Percentiles rank a stretch among this genome's conserved stretches.
Conservation (phyloP, 2,329 filamentous ascomycete genomes). For the Tympanopsis confertula region DNA sequence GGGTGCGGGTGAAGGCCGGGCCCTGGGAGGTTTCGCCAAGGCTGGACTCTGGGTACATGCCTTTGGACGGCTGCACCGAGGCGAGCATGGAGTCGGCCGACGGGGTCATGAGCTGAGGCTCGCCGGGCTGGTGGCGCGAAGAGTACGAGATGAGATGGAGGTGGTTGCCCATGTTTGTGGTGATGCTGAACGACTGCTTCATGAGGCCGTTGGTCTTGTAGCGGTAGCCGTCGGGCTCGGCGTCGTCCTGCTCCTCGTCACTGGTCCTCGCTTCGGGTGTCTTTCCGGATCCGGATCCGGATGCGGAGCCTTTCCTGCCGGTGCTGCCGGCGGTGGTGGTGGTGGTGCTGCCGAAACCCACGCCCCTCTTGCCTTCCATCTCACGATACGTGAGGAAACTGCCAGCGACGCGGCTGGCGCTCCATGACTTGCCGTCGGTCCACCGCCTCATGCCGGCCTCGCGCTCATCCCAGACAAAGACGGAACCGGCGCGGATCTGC, state of each 20-base stretch:
- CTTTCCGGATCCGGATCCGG: conserved; percentile 19
- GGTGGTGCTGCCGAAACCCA: conserved; percentile 35
- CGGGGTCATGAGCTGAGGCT: neutral
- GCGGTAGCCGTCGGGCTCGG: conserved; percentile 55
- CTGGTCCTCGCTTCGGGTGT: conserved; percentile 50
- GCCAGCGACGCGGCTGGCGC: conserved; percentile 63
- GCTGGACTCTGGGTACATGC: neutral
- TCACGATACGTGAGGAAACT: conserved; percentile 68
- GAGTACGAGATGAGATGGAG: conserved; percentile 71
- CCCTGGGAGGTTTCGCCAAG: neutral
- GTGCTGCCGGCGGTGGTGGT: conserved; percentile 22
- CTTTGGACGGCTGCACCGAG: neutral
- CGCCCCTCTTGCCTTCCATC: conserved; percentile 68
- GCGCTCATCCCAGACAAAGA: conserved; percentile 70
- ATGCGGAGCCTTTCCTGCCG: too few species aligned
- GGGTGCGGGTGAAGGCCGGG: neutral
- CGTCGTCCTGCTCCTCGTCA: conserved; percentile 42
- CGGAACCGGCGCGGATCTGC: conserved; percentile 64
- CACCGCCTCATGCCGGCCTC: conserved; percentile 69
- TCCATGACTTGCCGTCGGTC: conserved; percentile 74
- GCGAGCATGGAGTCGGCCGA: neutral
- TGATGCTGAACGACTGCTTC: conserved; percentile 76
- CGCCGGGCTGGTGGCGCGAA: conserved; percentile 19
- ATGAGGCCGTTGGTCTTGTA: conserved; percentile 67
- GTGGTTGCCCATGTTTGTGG: conserved; percentile 57